Evolutionary conservation across 129 eudicot genomes (phyloP), one percentile per base, ranked within the genome.

Genomic region (Tanacetum coccineum): DNA sequence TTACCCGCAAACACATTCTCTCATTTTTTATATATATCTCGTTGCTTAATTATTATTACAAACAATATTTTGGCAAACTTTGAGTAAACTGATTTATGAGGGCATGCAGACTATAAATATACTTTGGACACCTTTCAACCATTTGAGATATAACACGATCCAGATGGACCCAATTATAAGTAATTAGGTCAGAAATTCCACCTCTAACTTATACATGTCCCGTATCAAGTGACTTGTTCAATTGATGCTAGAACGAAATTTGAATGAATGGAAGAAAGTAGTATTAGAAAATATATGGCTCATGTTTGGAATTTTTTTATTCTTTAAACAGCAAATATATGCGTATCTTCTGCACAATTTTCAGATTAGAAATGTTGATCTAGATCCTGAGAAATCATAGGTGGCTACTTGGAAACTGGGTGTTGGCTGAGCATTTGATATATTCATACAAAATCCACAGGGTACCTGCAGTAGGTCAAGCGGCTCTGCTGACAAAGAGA

Each of bases 331-430:
- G 25, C 59, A 19, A 9, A 26, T 19, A 19, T 6, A 57, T 21
- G 39, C 40, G 12, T n/a, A n/a, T n/a, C n/a, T n/a, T n/a, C n/a
- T n/a, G n/a, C n/a, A n/a, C n/a, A n/a, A n/a, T n/a, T n/a, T n/a
- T n/a, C n/a, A n/a, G n/a, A n/a, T n/a, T n/a, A n/a, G n/a, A n/a
- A n/a, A n/a, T n/a, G n/a, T n/a, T n/a, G n/a, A n/a, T n/a, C n/a
- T n/a, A n/a, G n/a, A n/a, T n/a, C n/a, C n/a, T n/a, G n/a, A n/a
- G n/a, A 83, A 85, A 64, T 81, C 98, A 60, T 92, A 96, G 98
- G 88, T 90, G 17, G 98, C 98, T 21, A 75, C 81, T 28, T 95
- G 85, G 79, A 84, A 80, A 40, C 80, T 92, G 44, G 83, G 80
- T 18, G 67, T 92, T 32, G 82, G 67, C 75, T 89, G 78, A 85